Evolutionary conservation across 1,284 basidiomycete genomes (phyloP), one percentile per base, ranked within the genome.

Genomic region (Puccinia triticina): DNA sequence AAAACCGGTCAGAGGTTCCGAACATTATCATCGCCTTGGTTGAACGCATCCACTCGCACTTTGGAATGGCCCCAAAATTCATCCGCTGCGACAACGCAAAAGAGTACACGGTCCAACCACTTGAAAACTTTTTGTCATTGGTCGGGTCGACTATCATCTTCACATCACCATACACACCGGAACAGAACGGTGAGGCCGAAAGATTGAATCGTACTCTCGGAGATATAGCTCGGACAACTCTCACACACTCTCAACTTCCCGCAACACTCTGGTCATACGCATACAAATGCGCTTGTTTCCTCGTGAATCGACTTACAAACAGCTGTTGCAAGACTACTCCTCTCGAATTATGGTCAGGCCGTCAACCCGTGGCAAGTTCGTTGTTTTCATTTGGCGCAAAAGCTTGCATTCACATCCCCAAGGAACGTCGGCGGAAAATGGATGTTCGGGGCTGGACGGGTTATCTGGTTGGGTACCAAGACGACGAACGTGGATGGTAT

Each of bases 141-240:
- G n/a, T 46, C 11, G 67, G 67, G 11, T 34, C 8, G 7, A 16
- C 11, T 10, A 40, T 34, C 3, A 18, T 71, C 21, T 71, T 71
- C 37, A 43, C 67, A 5, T 71, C 21, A 34, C 72, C 72, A n/a
- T 74, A 74, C 48, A 50, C 43, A 29, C 72, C 43, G 1, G 50
- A 74, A 46, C 53, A 77, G 29, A 77, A 77, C 43, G 75, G 75
- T n/a, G 34, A 48, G n/a, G 75, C 50, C 7, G 75, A 77, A 46
- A 37, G 55, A 40, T 43, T 77, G 16, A 77, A 77, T 29, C 16
- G 75, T 5, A 64, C 59, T 7, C 32, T 77, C 21, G 75, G 55
- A 64, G 75, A 77, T 64, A 61, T 61, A 23, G 75, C 55, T 37
- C 23, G 75, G 4, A 64, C 75, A 3, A 77, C 57, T 5, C 40